Evolutionary conservation across 305 asterid species (phyloP).

Genomic region (Ajuga reptans): DNA sequence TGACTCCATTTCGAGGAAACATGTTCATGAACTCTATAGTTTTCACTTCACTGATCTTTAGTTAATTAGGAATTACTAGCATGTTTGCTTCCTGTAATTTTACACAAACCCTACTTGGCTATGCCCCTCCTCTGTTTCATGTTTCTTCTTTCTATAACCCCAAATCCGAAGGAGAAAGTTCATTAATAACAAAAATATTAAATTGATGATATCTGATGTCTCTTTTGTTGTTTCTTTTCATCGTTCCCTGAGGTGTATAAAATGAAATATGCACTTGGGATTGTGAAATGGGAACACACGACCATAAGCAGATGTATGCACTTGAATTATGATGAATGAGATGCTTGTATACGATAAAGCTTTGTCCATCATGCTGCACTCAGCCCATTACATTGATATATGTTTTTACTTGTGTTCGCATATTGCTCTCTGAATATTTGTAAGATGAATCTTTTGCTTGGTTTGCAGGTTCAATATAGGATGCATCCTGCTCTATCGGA

Average conservation of each 20-base stretch:
- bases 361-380: constrained; percentile 3
- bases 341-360: constrained; percentile 12
- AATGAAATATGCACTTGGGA: background rate
- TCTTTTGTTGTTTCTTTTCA: background rate
- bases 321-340: constrained; percentile 5
- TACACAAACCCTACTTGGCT: background rate
- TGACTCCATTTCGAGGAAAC: background rate
- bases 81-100: constrained; percentile 3
- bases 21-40: background rate
- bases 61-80: constrained; percentile 9
- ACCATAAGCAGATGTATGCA: background rate
- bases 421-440: background rate
- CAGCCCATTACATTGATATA: background rate
- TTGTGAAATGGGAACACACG: background rate
- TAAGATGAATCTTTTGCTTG: constrained; percentile 12
- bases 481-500: constrained; percentile 99
- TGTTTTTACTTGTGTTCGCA: background rate
- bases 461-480: constrained; percentile 86
- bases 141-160: background rate
- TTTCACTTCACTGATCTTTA: background rate
- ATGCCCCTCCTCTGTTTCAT: background rate
- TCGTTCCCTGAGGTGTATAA: background rate
- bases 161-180: background rate
- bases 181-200: background rate
- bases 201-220: background rate